Evolutionary conservation across 805 yeast species (phyloP).

Genomic region (Wickerhamomyces mucosus): DNA sequence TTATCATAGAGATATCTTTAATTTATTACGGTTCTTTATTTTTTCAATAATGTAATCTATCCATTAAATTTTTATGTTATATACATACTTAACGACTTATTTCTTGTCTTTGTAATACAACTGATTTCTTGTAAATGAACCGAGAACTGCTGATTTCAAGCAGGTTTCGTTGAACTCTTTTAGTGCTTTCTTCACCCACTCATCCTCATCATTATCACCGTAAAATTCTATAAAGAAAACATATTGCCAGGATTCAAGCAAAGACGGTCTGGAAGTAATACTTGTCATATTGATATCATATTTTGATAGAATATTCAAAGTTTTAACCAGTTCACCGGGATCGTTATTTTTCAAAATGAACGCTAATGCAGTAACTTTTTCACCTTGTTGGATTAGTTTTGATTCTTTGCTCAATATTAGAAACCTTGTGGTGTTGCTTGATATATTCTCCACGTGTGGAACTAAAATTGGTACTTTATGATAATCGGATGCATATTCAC

Average conservation of each 20-base stretch:
- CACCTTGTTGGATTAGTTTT: slow-evolving; percentile 3
- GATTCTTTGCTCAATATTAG: slow-evolving; percentile 44
- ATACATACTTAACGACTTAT: no score
- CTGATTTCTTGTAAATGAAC: slow-evolving; percentile 41
- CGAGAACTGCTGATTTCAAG: slow-evolving; percentile 46
- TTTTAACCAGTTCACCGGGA: slow-evolving; percentile 68
- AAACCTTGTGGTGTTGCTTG: slow-evolving; percentile 80
- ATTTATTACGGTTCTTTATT: neutral
- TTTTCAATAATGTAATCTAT: no score
- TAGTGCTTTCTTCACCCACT: slow-evolving; percentile 26
- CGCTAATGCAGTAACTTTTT: slow-evolving; percentile 43
- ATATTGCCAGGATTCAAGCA: slow-evolving; percentile 64
- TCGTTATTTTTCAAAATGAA: slow-evolving; percentile 56
- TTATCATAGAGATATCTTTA: neutral
- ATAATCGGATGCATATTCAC: slow-evolving; percentile 54
- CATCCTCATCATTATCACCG: slow-evolving; percentile 28
- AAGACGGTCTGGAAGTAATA: slow-evolving; percentile 72
- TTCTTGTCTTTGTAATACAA: slow-evolving; percentile 25
- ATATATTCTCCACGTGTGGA: slow-evolving; percentile 57
- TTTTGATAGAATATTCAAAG: slow-evolving; percentile 45
- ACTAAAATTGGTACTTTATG: slow-evolving; percentile 47
- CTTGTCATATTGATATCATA: slow-evolving; percentile 56
- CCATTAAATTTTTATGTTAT: no score
- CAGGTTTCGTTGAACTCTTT: slow-evolving; percentile 34
- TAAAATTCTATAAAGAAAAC: slow-evolving; percentile 70